Percentiles rank a stretch among this genome's conserved stretches.
These are phyloP conservation scores for Suillus tomentosus DNA, from an alignment of 768 basidiomycete species.

Conservation along the genomic window DNA sequence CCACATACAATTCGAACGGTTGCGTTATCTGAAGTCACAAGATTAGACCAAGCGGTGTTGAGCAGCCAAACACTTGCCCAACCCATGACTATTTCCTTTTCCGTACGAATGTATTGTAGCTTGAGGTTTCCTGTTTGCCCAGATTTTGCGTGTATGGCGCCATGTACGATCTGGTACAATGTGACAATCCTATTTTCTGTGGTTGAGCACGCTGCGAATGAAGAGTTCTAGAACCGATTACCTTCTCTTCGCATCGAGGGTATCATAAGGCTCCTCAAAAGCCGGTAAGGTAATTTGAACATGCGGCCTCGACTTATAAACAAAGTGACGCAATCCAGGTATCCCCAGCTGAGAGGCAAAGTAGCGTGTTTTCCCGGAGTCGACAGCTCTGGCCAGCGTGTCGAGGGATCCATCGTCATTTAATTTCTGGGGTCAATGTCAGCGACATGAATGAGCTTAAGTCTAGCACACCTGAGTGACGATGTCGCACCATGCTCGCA, in stretches of 20 bases:
- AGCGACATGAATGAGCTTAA: constrained; percentile 7
- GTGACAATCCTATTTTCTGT: constrained; percentile 64
- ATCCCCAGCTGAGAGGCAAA: constrained; percentile 76
- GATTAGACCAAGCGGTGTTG: neutral
- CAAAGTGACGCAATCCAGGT: constrained; percentile 81
- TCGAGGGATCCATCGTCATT: constrained; percentile 56
- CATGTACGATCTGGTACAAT: constrained; percentile 85
- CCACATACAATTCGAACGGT: constrained; percentile 88
- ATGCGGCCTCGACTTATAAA: constrained; percentile 88
- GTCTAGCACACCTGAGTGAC: constrained; percentile 53
- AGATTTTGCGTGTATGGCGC: constrained; percentile 88
- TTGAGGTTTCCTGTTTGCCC: constrained; percentile 81
- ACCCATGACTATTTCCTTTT: constrained; percentile 84
- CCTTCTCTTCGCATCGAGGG: constrained; percentile 60
- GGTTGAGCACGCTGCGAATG: constrained; percentile 13
- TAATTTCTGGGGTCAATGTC: constrained; percentile 52
- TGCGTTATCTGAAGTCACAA: constrained; percentile 72
- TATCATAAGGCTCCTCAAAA: constrained; percentile 87
- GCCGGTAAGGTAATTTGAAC: constrained; percentile 87
- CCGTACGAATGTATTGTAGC: constrained; percentile 76
- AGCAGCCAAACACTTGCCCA: constrained; percentile 67
- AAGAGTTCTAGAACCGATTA: constrained; percentile 27
- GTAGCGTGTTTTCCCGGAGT: constrained; percentile 58
- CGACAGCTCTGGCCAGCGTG: constrained; percentile 50
- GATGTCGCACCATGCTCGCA: constrained; percentile 72